Evolutionary conservation across 1,139 yeast genomes (phyloP).

Genomic region (Magnusiomyces sp.): DNA sequence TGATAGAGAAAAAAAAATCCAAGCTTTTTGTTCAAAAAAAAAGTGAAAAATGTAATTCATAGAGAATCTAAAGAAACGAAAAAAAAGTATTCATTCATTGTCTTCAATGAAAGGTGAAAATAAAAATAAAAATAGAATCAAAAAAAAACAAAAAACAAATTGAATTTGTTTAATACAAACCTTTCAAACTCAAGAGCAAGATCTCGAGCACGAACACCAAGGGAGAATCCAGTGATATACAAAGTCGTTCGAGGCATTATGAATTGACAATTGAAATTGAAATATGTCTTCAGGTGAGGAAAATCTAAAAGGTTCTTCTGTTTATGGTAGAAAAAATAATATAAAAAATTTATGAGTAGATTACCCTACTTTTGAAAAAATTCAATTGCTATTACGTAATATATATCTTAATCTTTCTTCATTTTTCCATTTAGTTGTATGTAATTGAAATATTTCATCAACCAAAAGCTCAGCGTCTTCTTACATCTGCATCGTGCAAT

Average conservation of each 20-base stretch:
- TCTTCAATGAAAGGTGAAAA: not conserved
- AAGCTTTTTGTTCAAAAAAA: not conserved
- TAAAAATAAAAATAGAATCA: slow-evolving; percentile 6
- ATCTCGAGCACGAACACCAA: slow-evolving; percentile 54
- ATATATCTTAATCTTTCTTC: too few species aligned
- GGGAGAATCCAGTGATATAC: slow-evolving; percentile 53
- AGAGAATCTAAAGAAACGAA: not conserved
- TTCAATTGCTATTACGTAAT: too few species aligned
- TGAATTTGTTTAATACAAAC: slow-evolving; percentile 36
- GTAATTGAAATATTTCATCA: too few species aligned
- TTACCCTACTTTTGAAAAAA: not conserved
- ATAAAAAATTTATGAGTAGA: not conserved
- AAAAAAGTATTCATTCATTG: not conserved
- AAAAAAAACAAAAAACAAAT: slow-evolving; percentile 6
- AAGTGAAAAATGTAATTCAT: not conserved
- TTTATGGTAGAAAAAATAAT: not conserved
- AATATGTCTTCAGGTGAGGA: too few species aligned
- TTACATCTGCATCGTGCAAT: too few species aligned
- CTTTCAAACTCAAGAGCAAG: slow-evolving; percentile 62
- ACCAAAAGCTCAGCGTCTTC: too few species aligned
- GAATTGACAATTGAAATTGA: too few species aligned
- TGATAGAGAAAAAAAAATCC: not conserved
- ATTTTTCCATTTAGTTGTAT: too few species aligned
- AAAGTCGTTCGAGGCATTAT: slow-evolving; percentile 36
- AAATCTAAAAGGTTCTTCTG: not conserved